Evolutionary conservation across 805 yeast species (phyloP), one percentile per base, ranked within the genome.

Genomic region (Saccharomycopsis fibuligera): DNA sequence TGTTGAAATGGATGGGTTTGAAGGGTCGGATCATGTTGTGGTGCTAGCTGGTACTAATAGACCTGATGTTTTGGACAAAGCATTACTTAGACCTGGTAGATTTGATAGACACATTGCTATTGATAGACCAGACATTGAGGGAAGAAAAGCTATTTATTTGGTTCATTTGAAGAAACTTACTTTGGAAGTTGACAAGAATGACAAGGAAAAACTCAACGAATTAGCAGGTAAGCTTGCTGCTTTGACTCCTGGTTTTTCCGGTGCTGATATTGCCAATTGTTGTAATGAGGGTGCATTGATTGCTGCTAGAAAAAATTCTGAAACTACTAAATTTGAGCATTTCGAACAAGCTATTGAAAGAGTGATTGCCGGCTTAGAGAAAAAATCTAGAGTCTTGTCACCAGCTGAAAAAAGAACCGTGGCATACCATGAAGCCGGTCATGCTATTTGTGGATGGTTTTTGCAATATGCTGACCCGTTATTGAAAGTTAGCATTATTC

Each of bases 391-490:
- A 62, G 80, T 90, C 6, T 70, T 89, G 45, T 79, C 86, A 4
- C 81, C 83, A 8, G 86, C 83, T 31, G 96, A 90, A 65, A 86
- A 87, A 70, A 78, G 72, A 56, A 78, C 86, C 29, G 96, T 89
- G 44, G 96, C 96, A 0, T 89, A 86, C 62, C 97, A 89, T 65
- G 97, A 89, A 68, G 97, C 97, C 1, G 97, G 97, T 0, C 97
- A 89, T 64, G 97, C 97, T 3, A 83, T 89, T 43, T 86, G 96
- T 67, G 97, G 96, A 21, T 90, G 96, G 97, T 87, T 72, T 62
- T 72, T 89, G 61, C 77, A 81, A 67, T 80, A 69, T 68, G 96
- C 97, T 9, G 96, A 89, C 63, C 97, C 97, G 5, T 69, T 89
- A 51, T 76, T 90, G 51, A 89, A 89, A 66, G 96, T 89, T n/a